These are phyloP conservation scores for Fusarium floridanum DNA, from an alignment of 2,329 filamentous ascomycete genomes.

Conservation along the genomic window DNA sequence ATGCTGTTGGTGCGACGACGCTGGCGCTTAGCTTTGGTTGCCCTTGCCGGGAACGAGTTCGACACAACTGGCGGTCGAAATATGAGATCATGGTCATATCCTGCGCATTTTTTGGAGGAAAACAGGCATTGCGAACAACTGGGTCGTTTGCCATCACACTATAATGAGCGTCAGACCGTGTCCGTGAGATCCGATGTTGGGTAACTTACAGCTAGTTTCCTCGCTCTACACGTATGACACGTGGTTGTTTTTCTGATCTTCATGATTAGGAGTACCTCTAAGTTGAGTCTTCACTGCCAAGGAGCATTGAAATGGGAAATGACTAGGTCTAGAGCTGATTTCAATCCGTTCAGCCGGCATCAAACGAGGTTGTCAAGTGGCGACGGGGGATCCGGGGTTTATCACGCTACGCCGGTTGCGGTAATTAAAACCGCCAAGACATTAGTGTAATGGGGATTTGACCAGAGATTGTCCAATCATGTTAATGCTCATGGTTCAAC, in stretches of 20 bases:
- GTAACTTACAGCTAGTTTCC: constrained; percentile 42
- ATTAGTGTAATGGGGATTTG: background rate
- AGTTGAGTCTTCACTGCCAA: too few relatives aligned
- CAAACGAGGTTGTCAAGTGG: background rate
- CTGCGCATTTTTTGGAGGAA: constrained; percentile 36
- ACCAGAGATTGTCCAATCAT: background rate
- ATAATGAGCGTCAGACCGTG: background rate
- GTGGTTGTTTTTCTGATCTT: constrained; percentile 41
- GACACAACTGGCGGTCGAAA: constrained; percentile 23
- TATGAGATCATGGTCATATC: constrained; percentile 45
- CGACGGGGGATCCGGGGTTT: background rate
- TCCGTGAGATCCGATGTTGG: background rate
- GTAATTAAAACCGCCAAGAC: constrained; percentile 10
- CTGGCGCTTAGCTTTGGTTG: background rate
- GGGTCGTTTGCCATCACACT: constrained; percentile 44
- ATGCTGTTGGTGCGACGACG: background rate
- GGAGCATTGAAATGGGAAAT: background rate
- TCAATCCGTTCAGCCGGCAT: background rate
- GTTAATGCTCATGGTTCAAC: background rate
- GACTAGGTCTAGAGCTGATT: background rate
- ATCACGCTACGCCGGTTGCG: background rate
- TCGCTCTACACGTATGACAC: constrained; percentile 43
- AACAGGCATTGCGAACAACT: constrained; percentile 43
- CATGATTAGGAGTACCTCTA: constrained; percentile 17
- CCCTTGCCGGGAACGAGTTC: background rate